These are phyloP conservation scores for Apium graveolens DNA, from an alignment of 129 eudicot genomes.

Conservation along the genomic window DNA sequence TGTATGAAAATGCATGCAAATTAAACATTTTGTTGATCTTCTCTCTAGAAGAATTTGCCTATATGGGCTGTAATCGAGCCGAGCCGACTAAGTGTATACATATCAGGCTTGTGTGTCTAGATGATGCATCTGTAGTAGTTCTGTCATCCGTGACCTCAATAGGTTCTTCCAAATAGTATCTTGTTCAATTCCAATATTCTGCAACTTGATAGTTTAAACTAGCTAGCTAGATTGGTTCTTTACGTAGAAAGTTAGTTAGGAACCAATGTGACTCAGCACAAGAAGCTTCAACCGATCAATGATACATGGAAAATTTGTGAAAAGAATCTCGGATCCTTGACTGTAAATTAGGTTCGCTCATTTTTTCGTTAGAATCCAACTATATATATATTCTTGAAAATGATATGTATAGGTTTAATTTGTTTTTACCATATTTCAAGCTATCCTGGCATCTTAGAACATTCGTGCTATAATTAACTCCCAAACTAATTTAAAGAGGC, in stretches of 20 bases:
- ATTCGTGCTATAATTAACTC: too few relatives aligned
- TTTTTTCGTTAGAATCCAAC: not conserved
- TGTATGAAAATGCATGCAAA: too few relatives aligned
- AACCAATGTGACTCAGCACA: not conserved
- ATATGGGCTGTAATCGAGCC: too few relatives aligned
- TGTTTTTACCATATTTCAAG: too few relatives aligned
- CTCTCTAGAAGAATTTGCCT: not conserved
- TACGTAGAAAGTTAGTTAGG: too few relatives aligned
- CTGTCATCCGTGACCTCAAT: not conserved
- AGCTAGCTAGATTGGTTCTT: not conserved
- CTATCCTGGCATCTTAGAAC: too few relatives aligned
- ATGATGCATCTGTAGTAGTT: not conserved
- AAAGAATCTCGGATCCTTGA: slow-evolving; percentile 3
- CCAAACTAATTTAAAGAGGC: too few relatives aligned
- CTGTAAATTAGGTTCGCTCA: not conserved
- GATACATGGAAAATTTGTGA: not conserved
- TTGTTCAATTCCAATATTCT: not conserved
- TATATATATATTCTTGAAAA: too few relatives aligned
- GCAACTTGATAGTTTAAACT: not conserved
- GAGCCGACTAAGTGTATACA: too few relatives aligned
- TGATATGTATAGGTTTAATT: too few relatives aligned
- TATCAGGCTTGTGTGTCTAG: not conserved
- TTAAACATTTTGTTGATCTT: too few relatives aligned
- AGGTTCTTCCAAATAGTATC: not conserved
- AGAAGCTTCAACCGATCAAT: not conserved